Percentiles rank a stretch among this genome's conserved stretches.
phyloP scores from a whole-genome alignment of 2,329 filamentous ascomycete genomes.

The Biscogniauxia mediterranea region DNA sequence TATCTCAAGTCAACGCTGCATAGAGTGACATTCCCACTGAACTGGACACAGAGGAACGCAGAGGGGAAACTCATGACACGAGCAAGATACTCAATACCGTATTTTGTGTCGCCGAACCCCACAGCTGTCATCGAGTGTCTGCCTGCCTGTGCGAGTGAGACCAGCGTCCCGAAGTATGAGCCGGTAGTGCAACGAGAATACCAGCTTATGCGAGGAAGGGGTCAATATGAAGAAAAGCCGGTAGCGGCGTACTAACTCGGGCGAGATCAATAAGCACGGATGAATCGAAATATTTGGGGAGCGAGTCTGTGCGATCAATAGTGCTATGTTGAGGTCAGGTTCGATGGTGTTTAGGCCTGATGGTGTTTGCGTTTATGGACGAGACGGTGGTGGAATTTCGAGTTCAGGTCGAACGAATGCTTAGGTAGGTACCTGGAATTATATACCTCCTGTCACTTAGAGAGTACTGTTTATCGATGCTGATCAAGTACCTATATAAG shows the following conservation, averaged over 20 bases:
- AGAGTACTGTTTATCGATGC: too few relatives aligned
- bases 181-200: slow-evolving; percentile 36
- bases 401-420: too few relatives aligned
- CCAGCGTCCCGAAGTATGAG: slow-evolving; percentile 48
- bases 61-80: slow-evolving; percentile 43
- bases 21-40: slow-evolving; percentile 47
- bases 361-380: too few relatives aligned
- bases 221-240: slow-evolving; percentile 26
- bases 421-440: too few relatives aligned
- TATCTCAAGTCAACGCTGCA: slow-evolving; percentile 52
- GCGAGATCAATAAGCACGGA: neutral
- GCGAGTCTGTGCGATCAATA: too few relatives aligned
- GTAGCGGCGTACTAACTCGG: neutral
- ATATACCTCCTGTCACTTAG: too few relatives aligned
- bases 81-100: slow-evolving; percentile 58
- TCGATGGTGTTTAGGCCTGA: too few relatives aligned
- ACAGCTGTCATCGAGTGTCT: slow-evolving; percentile 52
- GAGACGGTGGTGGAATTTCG: too few relatives aligned
- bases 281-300: too few relatives aligned
- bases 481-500: too few relatives aligned
- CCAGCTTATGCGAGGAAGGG: slow-evolving; percentile 26
- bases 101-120: slow-evolving; percentile 53
- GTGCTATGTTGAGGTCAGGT: neutral
- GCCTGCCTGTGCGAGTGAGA: slow-evolving; percentile 41
- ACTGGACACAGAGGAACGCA: slow-evolving; percentile 23